Evolutionary conservation across 2,329 filamentous ascomycete species (phyloP).

Genomic region (Ceratocystis albifundus): DNA sequence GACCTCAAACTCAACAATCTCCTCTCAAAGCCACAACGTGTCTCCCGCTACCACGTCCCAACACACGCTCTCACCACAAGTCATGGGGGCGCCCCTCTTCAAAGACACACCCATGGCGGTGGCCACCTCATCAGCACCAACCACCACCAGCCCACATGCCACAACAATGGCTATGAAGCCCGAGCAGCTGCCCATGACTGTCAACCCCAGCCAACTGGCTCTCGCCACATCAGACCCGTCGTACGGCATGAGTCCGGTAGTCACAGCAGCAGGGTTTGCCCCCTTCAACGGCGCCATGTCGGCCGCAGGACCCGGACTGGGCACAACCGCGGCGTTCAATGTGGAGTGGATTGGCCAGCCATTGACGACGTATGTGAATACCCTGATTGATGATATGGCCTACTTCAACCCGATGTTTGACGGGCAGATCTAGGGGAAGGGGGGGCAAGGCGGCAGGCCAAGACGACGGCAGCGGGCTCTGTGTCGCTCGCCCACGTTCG

Average conservation of each 20-base stretch:
- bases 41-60: slow-evolving; percentile 1
- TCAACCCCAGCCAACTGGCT: slow-evolving; percentile 18
- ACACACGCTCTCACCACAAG: slow-evolving; percentile 1
- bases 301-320: neutral
- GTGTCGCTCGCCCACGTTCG: neutral
- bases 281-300: neutral
- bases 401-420: slow-evolving; percentile 13
- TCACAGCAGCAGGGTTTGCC: neutral
- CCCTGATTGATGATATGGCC: neutral
- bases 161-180: neutral
- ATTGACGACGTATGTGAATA: neutral
- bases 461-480: too few relatives aligned
- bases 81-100: neutral
- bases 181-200: slow-evolving; percentile 14
- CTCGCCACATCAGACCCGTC: neutral
- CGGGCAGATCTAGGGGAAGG: neutral
- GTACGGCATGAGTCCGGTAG: neutral
- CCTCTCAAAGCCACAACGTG: neutral
- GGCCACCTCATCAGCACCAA: neutral
- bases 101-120: neutral
- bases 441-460: too few relatives aligned
- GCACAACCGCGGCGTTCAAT: neutral
- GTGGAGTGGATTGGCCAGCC: slow-evolving; percentile 4
- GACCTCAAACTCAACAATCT: slow-evolving; percentile 10
- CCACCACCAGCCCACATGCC: neutral